Evolutionary conservation across 495 filamentous ascomycete species (phyloP), one percentile per base, ranked within the genome.

Genomic region (Echria macrotheca): DNA sequence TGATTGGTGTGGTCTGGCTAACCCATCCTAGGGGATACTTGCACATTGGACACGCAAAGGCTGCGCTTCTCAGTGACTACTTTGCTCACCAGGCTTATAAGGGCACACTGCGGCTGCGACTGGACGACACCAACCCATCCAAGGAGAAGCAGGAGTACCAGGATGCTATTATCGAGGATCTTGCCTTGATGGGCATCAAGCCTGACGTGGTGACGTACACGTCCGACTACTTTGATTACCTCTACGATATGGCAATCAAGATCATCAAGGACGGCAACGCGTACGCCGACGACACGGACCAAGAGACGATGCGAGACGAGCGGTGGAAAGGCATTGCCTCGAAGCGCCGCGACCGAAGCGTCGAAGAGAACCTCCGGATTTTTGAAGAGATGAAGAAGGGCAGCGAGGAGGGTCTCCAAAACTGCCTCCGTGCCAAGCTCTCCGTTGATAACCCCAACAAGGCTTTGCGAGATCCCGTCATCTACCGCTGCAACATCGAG

Each of bases 131-230:
- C 37, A 96, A 96, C 67, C 91, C 91, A 10, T 79, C 82, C 29
- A 95, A 96, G 57, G 91, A 96, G 71, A 91, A 91, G 70, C 76
- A 89, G 63, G 90, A 95, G 69, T 96, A 85, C 70, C 80, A 95
- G 55, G 85, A 94, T 69, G 77, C 88, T 2, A 95, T 96, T 48
- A 66, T 95, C 14, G 82, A 91, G 68, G 91, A 96, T 64, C 75
- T 93, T 22, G 81, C 79, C 1, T 70, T 94, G 22, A 86, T 96
- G 79, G 91, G 89, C 3, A 84, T 96, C 59, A 84, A 83, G 56
- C 84, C 88, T 2, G 89, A 95, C 63, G 77, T 75, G 48, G 70
- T 82, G 28, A 84, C 85, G 14, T 87, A 86, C 65, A 91, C 89
- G 4, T 88, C 83, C 52, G 89, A 96, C 68, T 93, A 94, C 74